Evolutionary conservation across 129 eudicot species (phyloP).

Genomic region (Centrapalus pauciflorus): DNA sequence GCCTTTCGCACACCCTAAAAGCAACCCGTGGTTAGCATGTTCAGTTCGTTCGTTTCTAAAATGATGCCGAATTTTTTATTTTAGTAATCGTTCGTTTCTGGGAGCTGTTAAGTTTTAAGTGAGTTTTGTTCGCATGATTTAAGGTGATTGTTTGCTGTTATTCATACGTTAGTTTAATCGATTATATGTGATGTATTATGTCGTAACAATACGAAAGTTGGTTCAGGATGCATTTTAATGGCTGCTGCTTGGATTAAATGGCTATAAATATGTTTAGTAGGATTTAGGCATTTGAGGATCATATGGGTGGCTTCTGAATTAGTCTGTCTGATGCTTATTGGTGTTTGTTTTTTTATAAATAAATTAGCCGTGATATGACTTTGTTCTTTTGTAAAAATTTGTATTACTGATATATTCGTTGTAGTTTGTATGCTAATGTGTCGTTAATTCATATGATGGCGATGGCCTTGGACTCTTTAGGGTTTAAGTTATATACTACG

Average conservation of each 20-base stretch:
- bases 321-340: background rate
- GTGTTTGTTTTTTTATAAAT: background rate
- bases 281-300: no score
- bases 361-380: background rate
- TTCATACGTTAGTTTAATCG: background rate
- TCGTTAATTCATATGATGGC: constrained; percentile 5
- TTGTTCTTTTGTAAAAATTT: background rate
- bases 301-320: background rate
- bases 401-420: background rate
- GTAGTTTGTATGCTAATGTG: background rate
- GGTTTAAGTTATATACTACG: background rate
- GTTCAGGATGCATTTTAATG: constrained; percentile 1
- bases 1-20: no score
- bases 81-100: background rate
- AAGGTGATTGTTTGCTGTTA: constrained; percentile 9
- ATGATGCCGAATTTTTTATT: no score
- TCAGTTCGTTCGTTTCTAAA: no score
- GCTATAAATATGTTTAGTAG: background rate
- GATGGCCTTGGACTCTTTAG: constrained; percentile 4
- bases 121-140: constrained; percentile 9
- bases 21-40: no score
- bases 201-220: background rate
- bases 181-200: background rate
- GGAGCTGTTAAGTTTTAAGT: constrained; percentile 6
- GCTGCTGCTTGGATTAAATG: constrained; percentile 16